A percentile compares a stretch with the other conserved stretches of the same genome.
These are phyloP conservation scores for Aspergillus carbonarius DNA, from an alignment of 2,329 filamentous ascomycete species.

Conservation along the genomic window DNA sequence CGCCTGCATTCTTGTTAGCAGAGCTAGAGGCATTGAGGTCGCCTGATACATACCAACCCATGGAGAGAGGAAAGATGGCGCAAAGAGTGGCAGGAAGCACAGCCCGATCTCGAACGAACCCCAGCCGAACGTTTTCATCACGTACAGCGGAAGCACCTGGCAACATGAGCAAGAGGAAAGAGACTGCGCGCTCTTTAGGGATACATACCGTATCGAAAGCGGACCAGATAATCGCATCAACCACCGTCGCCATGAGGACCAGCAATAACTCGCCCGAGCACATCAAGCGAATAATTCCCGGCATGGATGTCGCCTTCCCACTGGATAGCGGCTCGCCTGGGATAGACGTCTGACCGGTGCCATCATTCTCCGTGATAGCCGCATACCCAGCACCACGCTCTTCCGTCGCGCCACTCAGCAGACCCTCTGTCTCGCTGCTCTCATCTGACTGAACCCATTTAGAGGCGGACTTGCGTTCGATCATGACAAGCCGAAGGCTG, in stretches of 20 bases:
- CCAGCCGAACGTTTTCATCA: conserved; percentile 57
- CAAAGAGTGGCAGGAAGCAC: conserved; percentile 58
- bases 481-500: conserved; percentile 58
- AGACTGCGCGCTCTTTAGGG: background rate
- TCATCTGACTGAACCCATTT: conserved; percentile 14
- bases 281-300: conserved; percentile 32
- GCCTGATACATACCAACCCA: conserved; percentile 49
- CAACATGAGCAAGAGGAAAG: background rate
- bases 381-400: background rate
- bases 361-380: background rate
- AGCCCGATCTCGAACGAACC: conserved; percentile 57
- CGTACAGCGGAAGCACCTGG: conserved; percentile 56
- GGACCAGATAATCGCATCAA: conserved; percentile 53
- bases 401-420: background rate
- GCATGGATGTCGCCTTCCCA: conserved; percentile 10
- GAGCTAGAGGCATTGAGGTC: background rate
- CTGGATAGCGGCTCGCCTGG: conserved; percentile 12
- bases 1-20: conserved; percentile 15
- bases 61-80: conserved; percentile 62
- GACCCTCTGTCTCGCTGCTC: conserved; percentile 8
- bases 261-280: conserved; percentile 45
- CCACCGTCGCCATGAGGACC: conserved; percentile 46
- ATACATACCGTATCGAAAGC: conserved; percentile 50
- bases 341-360: background rate
- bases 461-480: conserved; percentile 45